Conservation (phyloP, 164 flowering plant genomes). For the Kalanchoe fedtschenkoi region DNA sequence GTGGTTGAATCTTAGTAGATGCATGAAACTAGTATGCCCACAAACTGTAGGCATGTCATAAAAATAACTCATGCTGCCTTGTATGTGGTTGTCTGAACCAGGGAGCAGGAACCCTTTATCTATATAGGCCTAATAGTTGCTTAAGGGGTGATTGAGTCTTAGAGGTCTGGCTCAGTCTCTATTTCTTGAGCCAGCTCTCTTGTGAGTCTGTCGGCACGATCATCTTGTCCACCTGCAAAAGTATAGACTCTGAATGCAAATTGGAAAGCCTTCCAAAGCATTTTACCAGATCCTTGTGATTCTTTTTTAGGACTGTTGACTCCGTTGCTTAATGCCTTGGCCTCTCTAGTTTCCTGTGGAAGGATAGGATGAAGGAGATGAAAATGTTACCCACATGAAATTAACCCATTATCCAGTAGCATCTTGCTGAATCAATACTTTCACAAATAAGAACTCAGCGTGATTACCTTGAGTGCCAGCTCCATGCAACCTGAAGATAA, state of each 20-base stretch:
- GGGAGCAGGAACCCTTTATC: background rate
- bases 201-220: constrained; percentile 60
- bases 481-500: constrained; percentile 79
- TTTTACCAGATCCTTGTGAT: constrained; percentile 25
- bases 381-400: background rate
- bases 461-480: constrained; percentile 54
- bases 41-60: background rate
- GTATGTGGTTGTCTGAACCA: background rate
- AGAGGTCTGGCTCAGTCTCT: constrained; percentile 23
- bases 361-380: background rate
- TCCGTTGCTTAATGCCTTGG: constrained; percentile 17
- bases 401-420: background rate
- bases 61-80: background rate
- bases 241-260: constrained; percentile 68
- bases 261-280: constrained; percentile 80
- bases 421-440: too few species aligned
- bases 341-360: constrained; percentile 39
- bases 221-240: constrained; percentile 85
- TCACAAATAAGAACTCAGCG: background rate
- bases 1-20: background rate
- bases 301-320: constrained; percentile 22
- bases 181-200: constrained; percentile 67
- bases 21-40: background rate
- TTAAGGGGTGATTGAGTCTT: background rate
- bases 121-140: background rate